Conservation (phyloP, 2,329 filamentous ascomycete genomes). For the Beauveria varroae region DNA sequence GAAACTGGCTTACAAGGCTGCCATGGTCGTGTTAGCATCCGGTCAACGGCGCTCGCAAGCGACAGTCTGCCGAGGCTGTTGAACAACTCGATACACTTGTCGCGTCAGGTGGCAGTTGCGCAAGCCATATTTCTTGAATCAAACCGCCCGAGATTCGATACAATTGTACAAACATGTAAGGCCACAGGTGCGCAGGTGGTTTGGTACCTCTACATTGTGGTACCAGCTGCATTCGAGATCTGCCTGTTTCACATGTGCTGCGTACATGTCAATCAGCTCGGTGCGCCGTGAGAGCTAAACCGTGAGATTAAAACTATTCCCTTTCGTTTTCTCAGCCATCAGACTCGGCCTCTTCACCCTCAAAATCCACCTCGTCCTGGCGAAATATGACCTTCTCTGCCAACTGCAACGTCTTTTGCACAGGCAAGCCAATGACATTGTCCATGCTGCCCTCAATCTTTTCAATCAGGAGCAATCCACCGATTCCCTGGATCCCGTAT, state of each 20-base stretch:
- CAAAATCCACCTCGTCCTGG: conserved; percentile 57
- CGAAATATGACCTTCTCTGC: conserved; percentile 83
- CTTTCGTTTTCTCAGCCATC: conserved; percentile 15
- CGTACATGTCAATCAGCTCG: neutral
- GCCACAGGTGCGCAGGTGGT: neutral
- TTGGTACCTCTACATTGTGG: neutral
- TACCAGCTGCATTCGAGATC: neutral
- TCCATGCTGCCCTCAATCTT: conserved; percentile 84
- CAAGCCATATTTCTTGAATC: neutral
- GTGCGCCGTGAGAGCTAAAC: neutral
- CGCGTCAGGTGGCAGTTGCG: neutral
- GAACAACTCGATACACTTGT: neutral
- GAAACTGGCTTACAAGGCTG: neutral
- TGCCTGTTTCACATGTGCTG: neutral
- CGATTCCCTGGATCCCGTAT: conserved; percentile 87
- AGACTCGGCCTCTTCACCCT: conserved; percentile 38
- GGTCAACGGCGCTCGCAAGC: neutral
- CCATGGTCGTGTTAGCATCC: neutral
- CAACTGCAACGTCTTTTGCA: conserved; percentile 67
- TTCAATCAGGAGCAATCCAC: conserved; percentile 79
- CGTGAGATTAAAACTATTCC: neutral
- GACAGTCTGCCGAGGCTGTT: neutral
- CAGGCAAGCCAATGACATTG: conserved; percentile 87
- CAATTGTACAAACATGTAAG: neutral
- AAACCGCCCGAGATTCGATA: no score